Conservation (phyloP, 345 rosid species). For the Moricandia arvensis region DNA sequence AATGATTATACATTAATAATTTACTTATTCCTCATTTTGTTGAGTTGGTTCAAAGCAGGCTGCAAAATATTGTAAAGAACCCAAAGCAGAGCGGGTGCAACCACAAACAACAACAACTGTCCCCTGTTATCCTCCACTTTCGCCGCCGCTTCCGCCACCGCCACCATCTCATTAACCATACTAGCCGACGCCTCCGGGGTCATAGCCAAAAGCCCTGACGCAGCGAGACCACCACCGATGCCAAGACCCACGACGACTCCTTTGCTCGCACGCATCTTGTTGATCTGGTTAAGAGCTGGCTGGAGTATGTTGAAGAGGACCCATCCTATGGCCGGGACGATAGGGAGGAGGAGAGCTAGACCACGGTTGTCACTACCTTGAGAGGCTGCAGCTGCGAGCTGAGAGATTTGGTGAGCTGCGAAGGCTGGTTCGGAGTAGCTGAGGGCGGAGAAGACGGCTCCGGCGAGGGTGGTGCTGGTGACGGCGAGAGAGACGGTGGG, state of each 20-base stretch:
- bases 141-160: conserved; percentile 43
- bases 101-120: conserved; percentile 72
- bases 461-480: conserved; percentile 61
- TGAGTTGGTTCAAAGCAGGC: conserved; percentile 95
- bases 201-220: conserved; percentile 47
- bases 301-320: conserved; percentile 91
- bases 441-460: conserved; percentile 74
- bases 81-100: conserved; percentile 89
- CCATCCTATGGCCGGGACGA: conserved; percentile 88
- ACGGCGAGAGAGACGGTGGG: conserved; percentile 32
- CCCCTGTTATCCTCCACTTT: conserved; percentile 68
- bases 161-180: conserved; percentile 8
- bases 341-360: conserved; percentile 69
- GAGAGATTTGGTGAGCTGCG: conserved; percentile 82
- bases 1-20: no score
- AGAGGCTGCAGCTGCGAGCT: conserved; percentile 39
- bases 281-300: conserved; percentile 88
- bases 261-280: conserved; percentile 64
- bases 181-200: conserved; percentile 43
- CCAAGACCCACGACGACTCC: conserved; percentile 75
- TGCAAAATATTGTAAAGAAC: conserved; percentile 92
- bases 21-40: conserved; percentile 72
- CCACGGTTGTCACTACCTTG: conserved; percentile 92
- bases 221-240: conserved; percentile 66
- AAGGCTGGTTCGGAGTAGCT: conserved; percentile 70